phyloP scores from a whole-genome alignment of 306 rosid species.

The Dryas alaskensis region DNA sequence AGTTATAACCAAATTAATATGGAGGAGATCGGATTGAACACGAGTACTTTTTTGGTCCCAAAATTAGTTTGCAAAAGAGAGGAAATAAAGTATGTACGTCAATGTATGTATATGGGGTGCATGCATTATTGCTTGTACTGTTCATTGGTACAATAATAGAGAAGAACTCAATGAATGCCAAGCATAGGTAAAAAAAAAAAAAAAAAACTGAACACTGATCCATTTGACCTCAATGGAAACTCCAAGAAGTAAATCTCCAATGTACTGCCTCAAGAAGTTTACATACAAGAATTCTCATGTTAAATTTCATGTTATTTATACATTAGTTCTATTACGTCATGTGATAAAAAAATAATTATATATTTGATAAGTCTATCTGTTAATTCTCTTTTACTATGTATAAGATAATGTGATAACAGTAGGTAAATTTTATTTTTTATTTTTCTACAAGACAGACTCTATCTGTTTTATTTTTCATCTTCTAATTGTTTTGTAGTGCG shows the following conservation, averaged over 20 bases:
- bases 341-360: too few relatives aligned
- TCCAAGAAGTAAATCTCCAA: neutral
- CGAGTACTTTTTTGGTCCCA: neutral
- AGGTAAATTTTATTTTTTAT: too few relatives aligned
- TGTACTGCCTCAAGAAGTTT: neutral
- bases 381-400: too few relatives aligned
- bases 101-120: neutral
- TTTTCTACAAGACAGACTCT: too few relatives aligned
- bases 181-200: neutral
- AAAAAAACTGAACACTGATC: neutral
- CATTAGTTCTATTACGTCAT: too few relatives aligned
- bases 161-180: neutral
- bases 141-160: neutral
- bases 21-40: neutral
- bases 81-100: neutral
- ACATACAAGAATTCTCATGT: neutral
- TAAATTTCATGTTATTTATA: too few relatives aligned
- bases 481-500: too few relatives aligned
- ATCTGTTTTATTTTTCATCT: too few relatives aligned
- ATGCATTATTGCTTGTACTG: constrained; percentile 12
- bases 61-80: neutral
- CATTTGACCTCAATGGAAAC: neutral
- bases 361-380: too few relatives aligned
- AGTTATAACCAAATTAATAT: neutral
- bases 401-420: too few relatives aligned